Conservation (phyloP, 2,329 filamentous ascomycete species). For the Ambrosiella xylebori region DNA sequence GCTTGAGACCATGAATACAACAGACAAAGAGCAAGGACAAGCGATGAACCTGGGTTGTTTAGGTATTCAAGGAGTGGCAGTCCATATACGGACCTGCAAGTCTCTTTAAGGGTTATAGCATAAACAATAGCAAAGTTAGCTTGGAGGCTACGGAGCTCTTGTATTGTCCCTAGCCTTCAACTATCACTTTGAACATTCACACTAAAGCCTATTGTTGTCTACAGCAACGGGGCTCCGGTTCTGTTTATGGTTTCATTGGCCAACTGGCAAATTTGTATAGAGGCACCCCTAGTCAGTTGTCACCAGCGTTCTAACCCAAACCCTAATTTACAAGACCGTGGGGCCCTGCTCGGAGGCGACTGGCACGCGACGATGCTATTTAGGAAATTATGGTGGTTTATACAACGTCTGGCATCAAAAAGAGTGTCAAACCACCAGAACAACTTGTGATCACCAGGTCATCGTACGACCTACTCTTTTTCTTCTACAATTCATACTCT, state of each 20-base stretch:
- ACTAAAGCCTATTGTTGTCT: slow-evolving; percentile 10
- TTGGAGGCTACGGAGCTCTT: no score
- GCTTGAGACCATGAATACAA: not conserved
- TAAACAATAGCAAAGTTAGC: no score
- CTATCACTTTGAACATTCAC: not conserved
- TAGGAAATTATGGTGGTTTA: not conserved
- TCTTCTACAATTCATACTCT: no score
- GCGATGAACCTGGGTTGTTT: not conserved
- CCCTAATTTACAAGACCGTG: no score
- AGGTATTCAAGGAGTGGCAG: not conserved
- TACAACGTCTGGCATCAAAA: not conserved
- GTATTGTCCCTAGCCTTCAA: not conserved
- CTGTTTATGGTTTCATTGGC: slow-evolving; percentile 20
- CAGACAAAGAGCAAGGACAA: not conserved
- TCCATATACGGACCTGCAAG: no score
- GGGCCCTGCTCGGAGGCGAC: not conserved
- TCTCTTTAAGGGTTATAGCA: no score
- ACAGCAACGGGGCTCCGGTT: slow-evolving; percentile 7
- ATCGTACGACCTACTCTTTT: no score
- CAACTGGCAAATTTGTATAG: not conserved
- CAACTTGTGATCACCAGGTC: no score
- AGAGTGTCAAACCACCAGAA: no score
- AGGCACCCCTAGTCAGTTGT: not conserved
- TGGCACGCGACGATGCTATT: not conserved
- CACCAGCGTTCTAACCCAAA: not conserved